Conservation (phyloP, 176 grass and related monocot genomes). For the Cocos nucifera region DNA sequence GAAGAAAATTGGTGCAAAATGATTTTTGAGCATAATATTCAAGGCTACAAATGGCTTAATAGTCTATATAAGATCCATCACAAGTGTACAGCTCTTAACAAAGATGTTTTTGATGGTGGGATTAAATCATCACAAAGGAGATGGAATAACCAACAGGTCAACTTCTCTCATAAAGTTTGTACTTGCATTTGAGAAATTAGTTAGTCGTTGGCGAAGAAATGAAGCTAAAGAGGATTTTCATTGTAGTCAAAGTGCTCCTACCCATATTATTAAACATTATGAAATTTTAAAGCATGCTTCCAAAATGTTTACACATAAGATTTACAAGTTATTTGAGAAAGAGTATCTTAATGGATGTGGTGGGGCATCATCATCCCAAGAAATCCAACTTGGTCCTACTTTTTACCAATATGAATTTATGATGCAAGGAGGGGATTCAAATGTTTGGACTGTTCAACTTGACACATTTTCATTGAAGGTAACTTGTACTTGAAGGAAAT, state of each 20-base stretch:
- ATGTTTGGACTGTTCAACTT: slow-evolving; percentile 34
- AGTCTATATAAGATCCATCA: no score
- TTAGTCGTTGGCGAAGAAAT: slow-evolving; percentile 54
- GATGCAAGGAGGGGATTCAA: no score
- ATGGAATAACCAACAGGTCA: slow-evolving; percentile 37
- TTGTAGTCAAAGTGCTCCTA: slow-evolving; percentile 41
- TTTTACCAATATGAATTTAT: no score
- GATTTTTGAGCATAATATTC: no score
- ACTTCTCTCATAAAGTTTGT: slow-evolving; percentile 29
- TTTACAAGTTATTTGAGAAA: no score
- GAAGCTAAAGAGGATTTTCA: slow-evolving; percentile 26
- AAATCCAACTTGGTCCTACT: no score
- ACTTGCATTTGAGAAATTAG: slow-evolving; percentile 40
- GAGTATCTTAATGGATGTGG: no score
- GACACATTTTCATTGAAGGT: slow-evolving; percentile 36
- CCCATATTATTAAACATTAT: slow-evolving; percentile 57
- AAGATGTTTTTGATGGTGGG: slow-evolving; percentile 38
- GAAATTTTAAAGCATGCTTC: slow-evolving; percentile 72
- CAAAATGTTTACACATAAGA: slow-evolving; percentile 35
- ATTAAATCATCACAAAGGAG: slow-evolving; percentile 54
- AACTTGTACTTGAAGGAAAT: slow-evolving; percentile 60
- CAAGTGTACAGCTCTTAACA: no score
- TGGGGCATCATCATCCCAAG: no score
- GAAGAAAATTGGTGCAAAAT: slow-evolving; percentile 40
- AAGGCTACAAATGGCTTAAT: no score